A percentile compares a stretch with the other conserved stretches of the same genome.
Conservation (phyloP, 495 filamentous ascomycete genomes). For the Daldinia decipiens region DNA sequence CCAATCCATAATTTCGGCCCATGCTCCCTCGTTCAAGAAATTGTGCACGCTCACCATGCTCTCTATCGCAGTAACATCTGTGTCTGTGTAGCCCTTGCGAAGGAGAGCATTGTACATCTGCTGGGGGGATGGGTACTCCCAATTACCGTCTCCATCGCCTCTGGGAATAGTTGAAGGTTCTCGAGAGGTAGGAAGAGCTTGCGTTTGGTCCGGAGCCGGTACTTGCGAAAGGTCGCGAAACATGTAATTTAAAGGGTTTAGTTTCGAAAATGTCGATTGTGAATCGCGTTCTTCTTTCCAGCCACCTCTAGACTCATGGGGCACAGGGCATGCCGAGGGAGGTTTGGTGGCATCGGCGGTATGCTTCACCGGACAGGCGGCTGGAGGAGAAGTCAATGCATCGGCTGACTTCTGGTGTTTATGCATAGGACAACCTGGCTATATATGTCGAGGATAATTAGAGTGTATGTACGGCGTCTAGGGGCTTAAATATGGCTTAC, state of each 20-base stretch:
- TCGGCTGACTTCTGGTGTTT: slow-evolving; percentile 60
- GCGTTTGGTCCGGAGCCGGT: slow-evolving; percentile 74
- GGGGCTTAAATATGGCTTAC: slow-evolving; percentile 62
- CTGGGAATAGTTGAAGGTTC: slow-evolving; percentile 88
- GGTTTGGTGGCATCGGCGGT: slow-evolving; percentile 55
- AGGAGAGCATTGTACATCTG: slow-evolving; percentile 99
- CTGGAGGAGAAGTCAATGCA: slow-evolving; percentile 53
- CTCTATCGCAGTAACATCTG: slow-evolving; percentile 91
- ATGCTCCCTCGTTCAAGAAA: slow-evolving; percentile 96
- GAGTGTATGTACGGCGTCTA: background rate
- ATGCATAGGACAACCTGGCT: slow-evolving; percentile 96
- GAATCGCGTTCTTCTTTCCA: slow-evolving; percentile 41
- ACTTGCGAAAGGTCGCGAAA: slow-evolving; percentile 83
- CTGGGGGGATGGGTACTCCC: slow-evolving; percentile 98
- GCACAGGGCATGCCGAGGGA: slow-evolving; percentile 65
- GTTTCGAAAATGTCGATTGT: slow-evolving; percentile 68
- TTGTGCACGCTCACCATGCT: slow-evolving; percentile 98
- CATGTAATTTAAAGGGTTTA: slow-evolving; percentile 98
- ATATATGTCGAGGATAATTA: slow-evolving; percentile 50
- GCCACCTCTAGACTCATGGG: slow-evolving; percentile 49
- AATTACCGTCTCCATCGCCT: slow-evolving; percentile 78
- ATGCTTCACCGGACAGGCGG: slow-evolving; percentile 60
- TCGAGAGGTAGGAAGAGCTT: slow-evolving; percentile 77
- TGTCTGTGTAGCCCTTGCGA: slow-evolving; percentile 94
- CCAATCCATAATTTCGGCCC: slow-evolving; percentile 93